Evolutionary conservation across 108 stramenopile species (phyloP).

Genomic region (Craspedostauros australis): DNA sequence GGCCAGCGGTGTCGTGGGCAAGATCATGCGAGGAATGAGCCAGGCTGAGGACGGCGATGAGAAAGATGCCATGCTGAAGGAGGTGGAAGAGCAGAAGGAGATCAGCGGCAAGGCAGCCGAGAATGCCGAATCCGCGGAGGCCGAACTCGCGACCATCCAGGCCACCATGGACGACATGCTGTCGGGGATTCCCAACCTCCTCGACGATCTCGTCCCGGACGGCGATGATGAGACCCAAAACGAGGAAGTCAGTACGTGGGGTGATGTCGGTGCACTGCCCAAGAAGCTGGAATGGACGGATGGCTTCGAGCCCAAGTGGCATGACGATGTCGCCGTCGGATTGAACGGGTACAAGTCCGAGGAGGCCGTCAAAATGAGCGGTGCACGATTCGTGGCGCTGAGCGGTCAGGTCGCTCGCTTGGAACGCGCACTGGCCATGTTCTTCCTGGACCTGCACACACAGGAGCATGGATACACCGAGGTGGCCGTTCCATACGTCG

Average conservation of each 20-base stretch:
- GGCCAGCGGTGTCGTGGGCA: constrained; percentile 59
- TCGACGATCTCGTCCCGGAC: constrained; percentile 88
- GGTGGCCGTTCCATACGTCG: constrained; percentile 86
- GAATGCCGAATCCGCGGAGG: constrained; percentile 46
- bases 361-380: constrained; percentile 86
- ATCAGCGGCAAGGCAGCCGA: constrained; percentile 42
- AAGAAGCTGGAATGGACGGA: constrained; percentile 67
- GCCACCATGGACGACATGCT: constrained; percentile 57
- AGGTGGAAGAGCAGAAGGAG: constrained; percentile 58
- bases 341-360: constrained; percentile 84
- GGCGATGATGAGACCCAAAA: constrained; percentile 82
- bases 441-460: constrained; percentile 85
- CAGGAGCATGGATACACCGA: constrained; percentile 84
- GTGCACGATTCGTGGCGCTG: constrained; percentile 89
- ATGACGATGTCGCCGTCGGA: constrained; percentile 88
- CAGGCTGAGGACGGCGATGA: constrained; percentile 7
- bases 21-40: constrained; percentile 46
- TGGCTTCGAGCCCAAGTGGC: constrained; percentile 84
- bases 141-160: constrained; percentile 61
- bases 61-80: constrained; percentile 4
- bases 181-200: constrained; percentile 85
- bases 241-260: constrained; percentile 78
- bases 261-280: constrained; percentile 56
- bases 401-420: constrained; percentile 79
- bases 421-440: constrained; percentile 92